Evolutionary conservation across 2,329 filamentous ascomycete genomes (phyloP), one percentile per base, ranked within the genome.

Genomic region (Aureobasidium sp.): DNA sequence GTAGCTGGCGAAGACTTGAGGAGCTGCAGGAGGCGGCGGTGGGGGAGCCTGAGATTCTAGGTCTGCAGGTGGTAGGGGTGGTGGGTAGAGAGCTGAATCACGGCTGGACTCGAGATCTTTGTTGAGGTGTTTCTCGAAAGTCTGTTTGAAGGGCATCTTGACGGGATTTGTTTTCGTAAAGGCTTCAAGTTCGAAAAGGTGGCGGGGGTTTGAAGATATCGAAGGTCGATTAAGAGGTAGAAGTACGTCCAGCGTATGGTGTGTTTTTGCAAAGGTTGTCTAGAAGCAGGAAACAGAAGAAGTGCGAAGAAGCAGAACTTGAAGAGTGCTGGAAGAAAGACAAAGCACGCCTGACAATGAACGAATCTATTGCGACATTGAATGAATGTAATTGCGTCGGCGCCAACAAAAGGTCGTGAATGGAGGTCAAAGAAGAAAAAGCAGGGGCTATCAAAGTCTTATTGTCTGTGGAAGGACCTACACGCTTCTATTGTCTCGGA

Each of bases 41-140:
- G 67, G 66, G 39, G 66, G 63, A 29, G 65, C 51, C 52, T 65
- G 52, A 36, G 63, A 60, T 11, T 63, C 63, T 11, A 63, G 49
- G 44, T 69, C 68, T 22, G 65, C 27, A 22, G 68, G 65, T 42
- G 66, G 64, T 14, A 63, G 64, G 14, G 61, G 64, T 34, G 65
- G 64, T 52, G 66, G 41, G 36, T 61, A 61, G n/a, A 45, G 31
- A 27, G 25, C 34, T 22, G 15, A 27, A 17, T 56, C 61, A 27
- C 65, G 49, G 36, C 66, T 63, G 27, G 64, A 63, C 57, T 71
- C 67, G 68, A 73, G 71, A 42, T 72, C 64, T 48, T 67, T 63
- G 66, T 74, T 74, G 61, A 71, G 62, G 31, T 68, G 64, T 61
- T 67, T 68, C 63, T 73, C 72, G 61, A 73, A 73, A 59, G 47